Conservation (phyloP, 495 filamentous ascomycete species). For the Xylaria castorea region DNA sequence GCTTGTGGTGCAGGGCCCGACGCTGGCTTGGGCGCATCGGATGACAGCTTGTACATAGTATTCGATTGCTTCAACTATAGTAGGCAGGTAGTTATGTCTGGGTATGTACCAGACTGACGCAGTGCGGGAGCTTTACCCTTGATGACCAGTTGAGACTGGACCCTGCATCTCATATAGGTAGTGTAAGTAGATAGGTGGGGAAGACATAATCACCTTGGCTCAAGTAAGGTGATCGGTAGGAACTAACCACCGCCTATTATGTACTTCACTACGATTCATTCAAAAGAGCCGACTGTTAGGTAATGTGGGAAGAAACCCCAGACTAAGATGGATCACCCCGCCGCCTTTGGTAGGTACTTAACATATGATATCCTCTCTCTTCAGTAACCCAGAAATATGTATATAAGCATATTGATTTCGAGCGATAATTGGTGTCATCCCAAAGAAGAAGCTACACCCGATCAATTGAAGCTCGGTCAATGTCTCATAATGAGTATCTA, state of each 20-base stretch:
- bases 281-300: not conserved
- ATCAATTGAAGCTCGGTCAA: not conserved
- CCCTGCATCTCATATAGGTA: not conserved
- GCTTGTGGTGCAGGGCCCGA: not conserved
- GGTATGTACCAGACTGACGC: conserved; percentile 1
- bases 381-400: not conserved
- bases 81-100: not conserved
- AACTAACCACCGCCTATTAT: no score
- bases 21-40: not conserved
- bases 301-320: not conserved
- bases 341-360: not conserved
- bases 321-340: not conserved
- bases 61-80: not conserved
- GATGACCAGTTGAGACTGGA: conserved; percentile 18
- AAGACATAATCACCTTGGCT: conserved; percentile 8
- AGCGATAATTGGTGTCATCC: not conserved
- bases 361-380: not conserved
- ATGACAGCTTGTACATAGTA: conserved; percentile 4
- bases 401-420: not conserved
- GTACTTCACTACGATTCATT: not conserved
- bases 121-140: conserved; percentile 10
- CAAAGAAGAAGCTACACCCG: not conserved
- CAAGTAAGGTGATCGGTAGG: not conserved
- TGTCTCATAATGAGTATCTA: not conserved
- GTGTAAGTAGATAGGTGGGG: not conserved